Base-by-base conservation (phyloP, 2,329 filamentous ascomycete genomes). In the Blastomyces parvus region DNA sequence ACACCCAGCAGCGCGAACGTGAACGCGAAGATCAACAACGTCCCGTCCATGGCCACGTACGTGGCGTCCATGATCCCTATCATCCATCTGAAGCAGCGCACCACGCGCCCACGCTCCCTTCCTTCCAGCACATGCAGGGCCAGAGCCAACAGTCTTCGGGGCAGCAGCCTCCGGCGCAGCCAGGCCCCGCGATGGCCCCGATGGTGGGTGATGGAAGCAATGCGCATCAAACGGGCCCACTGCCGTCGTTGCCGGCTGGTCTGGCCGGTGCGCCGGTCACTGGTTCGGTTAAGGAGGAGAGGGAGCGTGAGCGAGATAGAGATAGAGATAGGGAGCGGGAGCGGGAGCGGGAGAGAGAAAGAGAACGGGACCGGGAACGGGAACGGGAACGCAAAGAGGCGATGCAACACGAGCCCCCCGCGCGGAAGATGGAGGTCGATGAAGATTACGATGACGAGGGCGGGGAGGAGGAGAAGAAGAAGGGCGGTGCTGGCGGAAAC, bases 371-470 rank as follows among this genome's bases (percentile, higher is more conserved):
- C 0, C 6, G 44, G 19, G 44, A 46, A 6, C 9, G 46, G 19
- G 88, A 91, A 36, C 63, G 74, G 42, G 68, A 72, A 65, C 81
- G 75, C 61, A 74, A 72, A 44, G 79, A 81, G 65, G 75, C 81
- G 22, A 30, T 55, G 38, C 60, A 60, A 22, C 87, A 86, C 64
- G 93, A 97, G 77, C 90, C 91, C 61, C 91, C 94, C 42, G 91
- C 91, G 25, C 84, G 94, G 27, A 96, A 96, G 76, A 95, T 99
- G 86, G 93, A 97, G 7, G 90, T 97, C 25, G 92, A 99, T 69
- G 94, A 99, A 74, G 89, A 97, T 74, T 97, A 99, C 71, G 93
- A 97, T 74, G 93, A 97, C 71, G 93, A 92, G 63, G 90, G 86
- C 4, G 92, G 96, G 68, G 93, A 97, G 64, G 88, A 94, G 50